These are phyloP conservation scores for Penicillium maclennaniae DNA, from an alignment of 495 filamentous ascomycete genomes.

Conservation along the genomic window DNA sequence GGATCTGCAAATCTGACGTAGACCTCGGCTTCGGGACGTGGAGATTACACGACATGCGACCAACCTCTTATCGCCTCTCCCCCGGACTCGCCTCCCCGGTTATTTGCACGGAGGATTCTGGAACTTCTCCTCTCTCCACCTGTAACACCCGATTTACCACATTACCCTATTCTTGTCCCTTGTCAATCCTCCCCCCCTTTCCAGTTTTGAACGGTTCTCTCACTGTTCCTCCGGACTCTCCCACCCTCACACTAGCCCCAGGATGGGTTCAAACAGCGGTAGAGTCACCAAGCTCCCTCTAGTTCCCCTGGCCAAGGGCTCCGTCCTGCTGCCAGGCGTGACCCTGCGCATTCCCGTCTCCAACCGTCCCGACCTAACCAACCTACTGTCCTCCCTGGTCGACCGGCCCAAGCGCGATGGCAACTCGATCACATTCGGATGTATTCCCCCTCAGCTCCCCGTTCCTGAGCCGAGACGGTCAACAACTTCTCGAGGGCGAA, in stretches of 20 bases:
- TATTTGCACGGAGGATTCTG: constrained; percentile 29
- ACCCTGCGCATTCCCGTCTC: constrained; percentile 71
- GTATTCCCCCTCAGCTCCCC: constrained; percentile 77
- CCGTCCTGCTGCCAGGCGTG: constrained; percentile 76
- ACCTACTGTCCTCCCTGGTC: constrained; percentile 73
- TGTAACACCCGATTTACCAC: constrained; percentile 18
- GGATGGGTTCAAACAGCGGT: constrained; percentile 42
- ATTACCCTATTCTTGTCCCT: constrained; percentile 10
- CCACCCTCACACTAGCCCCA: constrained; percentile 3
- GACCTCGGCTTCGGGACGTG: constrained; percentile 44
- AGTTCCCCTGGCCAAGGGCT: constrained; percentile 68
- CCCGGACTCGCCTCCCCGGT: constrained; percentile 32
- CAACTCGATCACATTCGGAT: constrained; percentile 68
- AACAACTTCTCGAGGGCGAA: constrained; percentile 60
- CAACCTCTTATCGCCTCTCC: constrained; percentile 25
- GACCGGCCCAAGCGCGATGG: constrained; percentile 61
- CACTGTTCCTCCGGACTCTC: constrained; percentile 1
- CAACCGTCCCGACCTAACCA: constrained; percentile 76
- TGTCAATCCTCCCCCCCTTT: background rate
- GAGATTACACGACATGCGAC: constrained; percentile 29
- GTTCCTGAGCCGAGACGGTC: constrained; percentile 62
- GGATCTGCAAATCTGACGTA: constrained; percentile 14
- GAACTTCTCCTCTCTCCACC: constrained; percentile 25
- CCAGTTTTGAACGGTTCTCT: constrained; percentile 2
- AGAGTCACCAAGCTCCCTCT: constrained; percentile 60